Evolutionary conservation across 306 rosid genomes (phyloP).

Genomic region (Albizia julibrissin): DNA sequence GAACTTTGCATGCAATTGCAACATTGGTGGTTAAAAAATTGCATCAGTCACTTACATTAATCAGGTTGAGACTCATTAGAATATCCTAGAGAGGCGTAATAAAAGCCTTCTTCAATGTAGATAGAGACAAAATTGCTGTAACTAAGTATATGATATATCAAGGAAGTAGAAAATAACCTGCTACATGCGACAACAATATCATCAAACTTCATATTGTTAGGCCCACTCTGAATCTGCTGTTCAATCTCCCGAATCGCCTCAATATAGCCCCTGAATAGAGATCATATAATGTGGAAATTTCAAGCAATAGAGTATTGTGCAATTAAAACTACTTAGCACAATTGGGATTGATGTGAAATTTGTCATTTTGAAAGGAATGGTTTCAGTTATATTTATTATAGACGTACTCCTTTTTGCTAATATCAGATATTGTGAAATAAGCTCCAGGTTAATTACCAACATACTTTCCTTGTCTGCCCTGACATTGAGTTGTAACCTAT

Average conservation of each 20-base stretch:
- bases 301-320: constrained; percentile 19
- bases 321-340: constrained; percentile 1
- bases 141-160: constrained; percentile 29
- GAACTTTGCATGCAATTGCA: neutral
- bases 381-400: neutral
- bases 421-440: neutral
- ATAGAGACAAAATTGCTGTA: constrained; percentile 12
- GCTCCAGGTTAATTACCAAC: neutral
- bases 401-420: neutral
- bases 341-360: neutral
- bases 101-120: constrained; percentile 13
- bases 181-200: constrained; percentile 94
- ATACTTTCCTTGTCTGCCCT: neutral
- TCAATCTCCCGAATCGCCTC: constrained; percentile 86
- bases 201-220: constrained; percentile 59
- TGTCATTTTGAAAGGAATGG: neutral
- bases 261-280: constrained; percentile 80
- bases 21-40: neutral
- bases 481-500: neutral
- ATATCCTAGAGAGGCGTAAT: constrained; percentile 24
- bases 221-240: constrained; percentile 64
- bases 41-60: constrained; percentile 7
- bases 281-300: neutral
- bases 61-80: constrained; percentile 10
- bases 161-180: constrained; percentile 60